Evolutionary conservation across 106 monocot genomes (phyloP).

Genomic region (Chionographis japonica): DNA sequence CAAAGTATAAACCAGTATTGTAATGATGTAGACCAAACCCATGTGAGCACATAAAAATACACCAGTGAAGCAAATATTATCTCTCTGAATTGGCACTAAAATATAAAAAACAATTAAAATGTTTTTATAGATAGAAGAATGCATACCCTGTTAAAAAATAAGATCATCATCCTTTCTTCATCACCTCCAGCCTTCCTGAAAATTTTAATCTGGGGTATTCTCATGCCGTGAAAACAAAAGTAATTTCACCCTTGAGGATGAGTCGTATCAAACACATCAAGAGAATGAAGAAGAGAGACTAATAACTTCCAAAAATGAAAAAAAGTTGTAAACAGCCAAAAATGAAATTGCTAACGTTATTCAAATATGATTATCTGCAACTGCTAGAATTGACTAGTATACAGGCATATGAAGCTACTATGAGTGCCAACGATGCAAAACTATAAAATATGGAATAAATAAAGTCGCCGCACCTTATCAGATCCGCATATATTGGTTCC

Average conservation of each 20-base stretch:
- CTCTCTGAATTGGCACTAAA: not conserved
- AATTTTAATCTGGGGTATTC: slow-evolving; percentile 1
- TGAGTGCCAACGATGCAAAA: no score
- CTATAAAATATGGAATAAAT: not conserved
- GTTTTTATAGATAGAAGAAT: not conserved
- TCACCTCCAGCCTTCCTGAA: slow-evolving; percentile 62
- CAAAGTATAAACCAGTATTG: no score
- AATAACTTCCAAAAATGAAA: not conserved
- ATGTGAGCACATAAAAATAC: no score
- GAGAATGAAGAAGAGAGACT: not conserved
- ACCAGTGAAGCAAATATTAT: not conserved
- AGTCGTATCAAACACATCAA: not conserved
- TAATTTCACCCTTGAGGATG: not conserved
- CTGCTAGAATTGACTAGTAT: no score
- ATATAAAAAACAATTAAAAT: no score
- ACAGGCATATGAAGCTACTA: no score
- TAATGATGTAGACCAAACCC: no score
- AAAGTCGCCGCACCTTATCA: slow-evolving; percentile 28
- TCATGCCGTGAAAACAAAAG: not conserved
- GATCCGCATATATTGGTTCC: slow-evolving; percentile 63
- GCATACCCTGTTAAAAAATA: slow-evolving; percentile 68
- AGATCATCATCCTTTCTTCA: slow-evolving; percentile 67
- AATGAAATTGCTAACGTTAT: not conserved
- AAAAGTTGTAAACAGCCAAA: not conserved
- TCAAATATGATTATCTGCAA: no score